phyloP scores from a whole-genome alignment of 768 basidiomycete genomes.

The Mycena olivaceomarginata region DNA sequence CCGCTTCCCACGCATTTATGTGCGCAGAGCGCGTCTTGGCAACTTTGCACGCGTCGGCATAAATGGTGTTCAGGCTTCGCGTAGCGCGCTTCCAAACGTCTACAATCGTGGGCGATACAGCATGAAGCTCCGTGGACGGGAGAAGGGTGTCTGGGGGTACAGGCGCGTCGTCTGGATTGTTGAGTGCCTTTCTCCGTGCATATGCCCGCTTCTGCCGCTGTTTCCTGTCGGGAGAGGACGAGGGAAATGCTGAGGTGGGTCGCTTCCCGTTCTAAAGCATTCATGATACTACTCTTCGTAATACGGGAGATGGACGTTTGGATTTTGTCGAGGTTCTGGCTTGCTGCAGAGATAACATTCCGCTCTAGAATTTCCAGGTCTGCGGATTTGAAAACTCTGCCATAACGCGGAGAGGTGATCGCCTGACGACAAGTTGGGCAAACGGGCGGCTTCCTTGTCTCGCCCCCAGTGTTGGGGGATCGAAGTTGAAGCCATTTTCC shows the following conservation, averaged over 20 bases:
- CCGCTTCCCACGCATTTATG: slow-evolving; percentile 75
- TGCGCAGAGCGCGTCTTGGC: slow-evolving; percentile 73
- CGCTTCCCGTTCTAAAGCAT: slow-evolving; percentile 44
- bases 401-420: slow-evolving; percentile 77
- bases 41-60: slow-evolving; percentile 62
- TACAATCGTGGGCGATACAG: slow-evolving; percentile 56
- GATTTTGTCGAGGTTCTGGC: slow-evolving; percentile 59
- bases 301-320: slow-evolving; percentile 53
- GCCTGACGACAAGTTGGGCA: slow-evolving; percentile 79
- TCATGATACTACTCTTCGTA: slow-evolving; percentile 39
- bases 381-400: slow-evolving; percentile 77
- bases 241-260: slow-evolving; percentile 39
- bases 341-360: slow-evolving; percentile 75
- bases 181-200: slow-evolving; percentile 20
- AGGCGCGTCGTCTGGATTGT: slow-evolving; percentile 45
- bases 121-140: slow-evolving; percentile 46
- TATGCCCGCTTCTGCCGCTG: slow-evolving; percentile 31
- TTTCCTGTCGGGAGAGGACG: slow-evolving; percentile 25
- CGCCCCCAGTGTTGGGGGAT: slow-evolving; percentile 54
- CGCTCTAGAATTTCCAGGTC: slow-evolving; percentile 80
- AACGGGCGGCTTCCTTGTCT: slow-evolving; percentile 63
- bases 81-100: slow-evolving; percentile 63
- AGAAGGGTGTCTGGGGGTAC: slow-evolving; percentile 52
- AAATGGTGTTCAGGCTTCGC: slow-evolving; percentile 58
- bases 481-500: slow-evolving; percentile 67